A percentile compares a stretch with the other conserved stretches of the same genome.
phyloP scores from a whole-genome alignment of 2,329 filamentous ascomycete species.

The Zarea fungicola region DNA sequence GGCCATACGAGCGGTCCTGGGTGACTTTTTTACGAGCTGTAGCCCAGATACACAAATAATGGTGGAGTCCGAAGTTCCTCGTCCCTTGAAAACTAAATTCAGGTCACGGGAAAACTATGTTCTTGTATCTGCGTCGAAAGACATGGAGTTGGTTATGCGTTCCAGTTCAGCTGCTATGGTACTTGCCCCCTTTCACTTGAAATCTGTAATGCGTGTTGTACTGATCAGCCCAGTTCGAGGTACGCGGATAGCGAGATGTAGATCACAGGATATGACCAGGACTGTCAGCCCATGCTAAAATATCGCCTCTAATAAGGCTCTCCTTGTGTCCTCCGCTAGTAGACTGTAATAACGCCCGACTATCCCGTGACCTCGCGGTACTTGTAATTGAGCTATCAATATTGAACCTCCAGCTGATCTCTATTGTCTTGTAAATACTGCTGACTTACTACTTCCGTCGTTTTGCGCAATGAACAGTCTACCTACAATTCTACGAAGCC shows the following conservation, averaged over 20 bases:
- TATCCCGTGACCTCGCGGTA: not conserved
- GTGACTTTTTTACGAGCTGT: constrained; percentile 8
- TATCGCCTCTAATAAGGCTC: too few relatives aligned
- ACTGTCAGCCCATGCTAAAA: not conserved
- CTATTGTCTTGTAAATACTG: too few relatives aligned
- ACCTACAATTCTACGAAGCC: not conserved
- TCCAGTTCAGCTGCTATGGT: not conserved
- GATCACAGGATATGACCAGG: not conserved
- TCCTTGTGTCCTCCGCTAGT: too few relatives aligned
- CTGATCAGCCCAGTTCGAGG: not conserved
- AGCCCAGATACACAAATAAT: not conserved
- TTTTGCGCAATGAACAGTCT: not conserved
- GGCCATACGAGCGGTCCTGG: constrained; percentile 6
- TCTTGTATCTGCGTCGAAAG: not conserved
- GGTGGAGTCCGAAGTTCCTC: constrained; percentile 2
- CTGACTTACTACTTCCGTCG: not conserved
- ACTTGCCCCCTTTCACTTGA: not conserved
- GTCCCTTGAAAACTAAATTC: not conserved
- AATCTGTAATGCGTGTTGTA: not conserved
- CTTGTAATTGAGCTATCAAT: constrained; percentile 3
- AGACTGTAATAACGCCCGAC: not conserved
- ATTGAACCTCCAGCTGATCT: too few relatives aligned
- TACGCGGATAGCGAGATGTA: constrained; percentile 1
- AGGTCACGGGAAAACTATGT: not conserved
- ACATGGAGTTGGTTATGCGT: not conserved